phyloP scores from a whole-genome alignment of 139 green algal species.

The Tetradesmus lagerheimii region DNA sequence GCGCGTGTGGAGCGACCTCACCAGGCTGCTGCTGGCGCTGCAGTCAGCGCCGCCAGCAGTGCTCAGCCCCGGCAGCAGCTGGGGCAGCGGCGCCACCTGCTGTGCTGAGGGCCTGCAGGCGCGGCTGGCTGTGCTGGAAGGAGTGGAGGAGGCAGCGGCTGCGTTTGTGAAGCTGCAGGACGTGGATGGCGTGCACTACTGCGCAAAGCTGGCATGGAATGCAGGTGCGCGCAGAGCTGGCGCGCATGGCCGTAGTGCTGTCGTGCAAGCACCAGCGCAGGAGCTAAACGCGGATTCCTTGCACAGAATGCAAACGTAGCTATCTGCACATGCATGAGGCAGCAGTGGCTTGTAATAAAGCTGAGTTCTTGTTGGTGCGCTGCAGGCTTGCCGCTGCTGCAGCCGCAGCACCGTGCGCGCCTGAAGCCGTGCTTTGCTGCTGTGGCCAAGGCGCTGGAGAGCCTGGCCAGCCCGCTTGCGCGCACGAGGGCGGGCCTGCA shows the following conservation, averaged over 20 bases:
- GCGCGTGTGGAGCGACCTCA: constrained; percentile 66
- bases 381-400: constrained; percentile 67
- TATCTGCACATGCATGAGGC: too few species aligned
- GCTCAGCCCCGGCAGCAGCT: neutral
- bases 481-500: constrained; percentile 67
- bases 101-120: neutral
- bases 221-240: constrained; percentile 24
- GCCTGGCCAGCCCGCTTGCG: constrained; percentile 59
- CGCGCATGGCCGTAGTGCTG: neutral
- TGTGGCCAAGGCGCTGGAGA: constrained; percentile 66
- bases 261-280: neutral
- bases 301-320: too few species aligned
- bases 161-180: constrained; percentile 57
- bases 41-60: neutral
- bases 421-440: constrained; percentile 65
- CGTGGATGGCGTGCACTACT: constrained; percentile 68
- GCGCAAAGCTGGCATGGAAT: constrained; percentile 71
- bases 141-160: constrained; percentile 19
- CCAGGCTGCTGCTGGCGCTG: constrained; percentile 49
- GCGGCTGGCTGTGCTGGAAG: constrained; percentile 1
- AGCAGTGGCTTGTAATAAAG: too few species aligned
- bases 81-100: neutral
- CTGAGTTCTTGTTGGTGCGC: neutral
- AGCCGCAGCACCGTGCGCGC: constrained; percentile 53
- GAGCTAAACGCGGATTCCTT: neutral